Evolutionary conservation across 805 yeast genomes (phyloP).

Genomic region (Schizosaccharomyces cryophilus): DNA sequence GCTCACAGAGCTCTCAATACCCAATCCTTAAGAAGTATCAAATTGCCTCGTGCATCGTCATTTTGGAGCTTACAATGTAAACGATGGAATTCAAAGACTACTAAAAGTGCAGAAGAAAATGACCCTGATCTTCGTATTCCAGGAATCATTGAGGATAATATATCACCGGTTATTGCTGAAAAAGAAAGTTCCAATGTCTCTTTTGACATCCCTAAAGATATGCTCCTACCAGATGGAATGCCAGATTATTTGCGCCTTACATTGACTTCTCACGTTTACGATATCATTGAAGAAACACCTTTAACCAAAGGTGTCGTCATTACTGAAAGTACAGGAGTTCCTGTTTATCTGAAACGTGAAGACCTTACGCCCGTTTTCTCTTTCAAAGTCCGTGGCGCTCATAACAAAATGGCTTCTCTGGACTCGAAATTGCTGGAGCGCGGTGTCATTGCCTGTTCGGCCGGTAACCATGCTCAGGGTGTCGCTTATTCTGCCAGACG

Average conservation of each 20-base stretch:
- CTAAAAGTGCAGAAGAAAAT: not conserved
- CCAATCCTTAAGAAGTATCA: not conserved
- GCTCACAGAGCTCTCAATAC: not conserved
- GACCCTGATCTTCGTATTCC: not conserved
- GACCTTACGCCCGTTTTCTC: constrained; percentile 87
- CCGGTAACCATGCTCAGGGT: constrained; percentile 98
- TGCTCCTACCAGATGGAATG: constrained; percentile 20
- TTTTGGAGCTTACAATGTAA: not conserved
- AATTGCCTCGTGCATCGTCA: not conserved
- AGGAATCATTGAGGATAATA: not conserved
- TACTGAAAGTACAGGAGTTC: constrained; percentile 50
- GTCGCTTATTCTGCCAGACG: constrained; percentile 80
- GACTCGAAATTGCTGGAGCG: constrained; percentile 29
- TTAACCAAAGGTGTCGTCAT: constrained; percentile 49
- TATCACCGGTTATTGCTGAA: not conserved
- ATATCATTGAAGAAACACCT: constrained; percentile 80
- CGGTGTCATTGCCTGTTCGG: constrained; percentile 95
- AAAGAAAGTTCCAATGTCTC: not conserved
- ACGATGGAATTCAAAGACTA: not conserved
- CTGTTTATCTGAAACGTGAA: constrained; percentile 65
- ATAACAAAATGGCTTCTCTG: constrained; percentile 83
- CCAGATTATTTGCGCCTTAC: constrained; percentile 91
- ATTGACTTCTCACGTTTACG: constrained; percentile 79
- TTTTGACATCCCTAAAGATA: constrained; percentile 5
- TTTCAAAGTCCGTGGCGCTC: constrained; percentile 91